A percentile compares a stretch with the other conserved stretches of the same genome.
phyloP scores from a whole-genome alignment of 2,329 filamentous ascomycete species.

The Trichophyton simii region DNA sequence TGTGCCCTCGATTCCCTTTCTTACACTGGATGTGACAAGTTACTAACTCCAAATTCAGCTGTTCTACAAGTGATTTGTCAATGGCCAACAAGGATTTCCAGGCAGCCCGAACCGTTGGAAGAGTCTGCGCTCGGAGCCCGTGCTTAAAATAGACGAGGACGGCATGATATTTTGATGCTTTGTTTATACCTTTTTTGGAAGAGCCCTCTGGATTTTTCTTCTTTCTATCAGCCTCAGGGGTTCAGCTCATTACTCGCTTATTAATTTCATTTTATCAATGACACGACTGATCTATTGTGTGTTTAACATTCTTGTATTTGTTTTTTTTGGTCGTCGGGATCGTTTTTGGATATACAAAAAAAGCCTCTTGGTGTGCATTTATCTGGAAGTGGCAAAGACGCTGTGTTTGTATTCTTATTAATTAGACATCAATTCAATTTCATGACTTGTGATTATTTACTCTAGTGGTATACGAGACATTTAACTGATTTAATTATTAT shows the following conservation, averaged over 20 bases:
- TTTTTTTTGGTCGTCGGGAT: neutral
- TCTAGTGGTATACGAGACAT: too few species aligned
- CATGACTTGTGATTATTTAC: neutral
- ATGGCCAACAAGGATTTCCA: neutral
- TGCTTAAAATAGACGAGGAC: neutral
- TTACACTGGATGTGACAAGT: neutral
- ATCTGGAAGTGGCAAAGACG: neutral
- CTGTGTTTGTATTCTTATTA: neutral
- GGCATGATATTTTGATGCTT: slow-evolving; percentile 1
- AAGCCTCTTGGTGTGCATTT: neutral
- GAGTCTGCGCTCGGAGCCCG: neutral
- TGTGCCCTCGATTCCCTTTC: neutral
- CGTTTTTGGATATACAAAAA: neutral
- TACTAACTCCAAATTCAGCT: neutral
- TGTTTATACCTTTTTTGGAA: neutral
- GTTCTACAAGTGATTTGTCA: neutral
- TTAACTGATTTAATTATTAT: too few species aligned
- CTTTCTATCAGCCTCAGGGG: neutral
- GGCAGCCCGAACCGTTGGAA: neutral
- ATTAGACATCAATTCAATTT: neutral
- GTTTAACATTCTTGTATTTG: neutral
- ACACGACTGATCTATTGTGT: neutral
- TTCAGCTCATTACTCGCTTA: neutral
- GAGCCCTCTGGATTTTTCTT: neutral
- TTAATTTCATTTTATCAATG: neutral